phyloP scores from a whole-genome alignment of 1,139 yeast genomes.

The Blastobotrys arbuscula region DNA sequence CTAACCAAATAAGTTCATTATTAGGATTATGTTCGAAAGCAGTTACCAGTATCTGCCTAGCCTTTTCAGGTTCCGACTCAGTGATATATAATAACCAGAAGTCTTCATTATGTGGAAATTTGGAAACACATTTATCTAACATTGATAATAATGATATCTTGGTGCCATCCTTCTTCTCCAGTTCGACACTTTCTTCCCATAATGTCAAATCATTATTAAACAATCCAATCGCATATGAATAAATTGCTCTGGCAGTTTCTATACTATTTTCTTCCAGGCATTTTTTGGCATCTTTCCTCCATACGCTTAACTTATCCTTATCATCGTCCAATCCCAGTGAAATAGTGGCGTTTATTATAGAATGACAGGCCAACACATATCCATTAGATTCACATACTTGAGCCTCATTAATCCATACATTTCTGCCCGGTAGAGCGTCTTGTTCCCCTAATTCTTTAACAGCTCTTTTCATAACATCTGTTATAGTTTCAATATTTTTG shows the following conservation, averaged over 20 bases:
- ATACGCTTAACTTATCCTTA: slow-evolving; percentile 26
- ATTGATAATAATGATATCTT: slow-evolving; percentile 39
- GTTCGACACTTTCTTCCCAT: slow-evolving; percentile 52
- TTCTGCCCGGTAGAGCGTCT: slow-evolving; percentile 27
- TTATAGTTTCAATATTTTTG: slow-evolving; percentile 29
- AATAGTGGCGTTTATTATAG: slow-evolving; percentile 32
- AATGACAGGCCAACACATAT: slow-evolving; percentile 33
- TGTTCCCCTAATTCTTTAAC: slow-evolving; percentile 39
- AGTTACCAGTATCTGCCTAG: slow-evolving; percentile 48
- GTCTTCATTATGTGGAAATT: slow-evolving; percentile 45
- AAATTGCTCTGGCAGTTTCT: slow-evolving; percentile 45
- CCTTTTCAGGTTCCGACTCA: slow-evolving; percentile 57
- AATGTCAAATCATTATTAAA: slow-evolving; percentile 45
- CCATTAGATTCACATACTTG: slow-evolving; percentile 35
- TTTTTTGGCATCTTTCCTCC: slow-evolving; percentile 36
- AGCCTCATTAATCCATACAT: slow-evolving; percentile 48
- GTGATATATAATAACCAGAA: slow-evolving; percentile 68
- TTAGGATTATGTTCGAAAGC: slow-evolving; percentile 44
- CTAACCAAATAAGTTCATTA: slow-evolving; percentile 61
- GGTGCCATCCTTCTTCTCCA: slow-evolving; percentile 40
- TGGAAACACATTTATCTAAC: slow-evolving; percentile 47
- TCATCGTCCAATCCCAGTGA: slow-evolving; percentile 31
- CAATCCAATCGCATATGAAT: slow-evolving; percentile 42
- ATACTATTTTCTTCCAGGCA: slow-evolving; percentile 28
- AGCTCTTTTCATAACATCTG: slow-evolving; percentile 48